phyloP scores from a whole-genome alignment of 2,329 filamentous ascomycete species.

The Bipolaris gigantea region DNA sequence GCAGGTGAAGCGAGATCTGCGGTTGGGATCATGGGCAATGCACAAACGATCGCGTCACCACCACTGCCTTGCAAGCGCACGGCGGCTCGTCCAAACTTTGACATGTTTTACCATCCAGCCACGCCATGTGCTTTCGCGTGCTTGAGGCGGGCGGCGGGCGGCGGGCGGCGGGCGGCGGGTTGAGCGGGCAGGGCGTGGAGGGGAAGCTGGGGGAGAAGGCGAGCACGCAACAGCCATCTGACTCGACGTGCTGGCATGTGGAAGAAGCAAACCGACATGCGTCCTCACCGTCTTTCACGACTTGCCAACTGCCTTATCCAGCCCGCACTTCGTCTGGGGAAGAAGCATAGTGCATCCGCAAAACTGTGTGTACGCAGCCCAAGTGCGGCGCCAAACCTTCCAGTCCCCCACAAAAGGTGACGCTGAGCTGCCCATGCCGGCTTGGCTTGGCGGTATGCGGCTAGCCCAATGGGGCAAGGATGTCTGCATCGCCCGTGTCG shows the following conservation, averaged over 20 bases:
- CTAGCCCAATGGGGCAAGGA: constrained; percentile 23
- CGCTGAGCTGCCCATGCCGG: constrained; percentile 31
- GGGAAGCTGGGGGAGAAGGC: neutral
- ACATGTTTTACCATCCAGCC: constrained; percentile 7
- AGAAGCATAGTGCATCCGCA: constrained; percentile 34
- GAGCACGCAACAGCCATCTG: constrained; percentile 16
- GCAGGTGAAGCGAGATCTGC: constrained; percentile 25
- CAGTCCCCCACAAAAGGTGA: constrained; percentile 42
- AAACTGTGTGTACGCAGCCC: constrained; percentile 24
- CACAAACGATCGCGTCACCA: constrained; percentile 9
- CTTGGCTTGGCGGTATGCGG: constrained; percentile 25
- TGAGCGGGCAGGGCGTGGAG: constrained; percentile 14
- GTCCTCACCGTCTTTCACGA: constrained; percentile 24
- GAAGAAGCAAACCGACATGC: constrained; percentile 25
- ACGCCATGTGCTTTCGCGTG: constrained; percentile 12
- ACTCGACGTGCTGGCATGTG: constrained; percentile 8
- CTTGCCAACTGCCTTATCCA: constrained; percentile 26
- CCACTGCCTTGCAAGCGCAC: constrained; percentile 7
- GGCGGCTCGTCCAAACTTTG: constrained; percentile 12
- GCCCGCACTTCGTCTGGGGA: constrained; percentile 30
- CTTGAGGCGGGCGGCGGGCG: neutral
- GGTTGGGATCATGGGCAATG: constrained; percentile 18
- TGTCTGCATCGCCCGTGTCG: constrained; percentile 26
- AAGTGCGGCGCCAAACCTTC: constrained; percentile 28
- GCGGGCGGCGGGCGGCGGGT: neutral